A percentile compares a stretch with the other conserved stretches of the same genome.
phyloP scores from a whole-genome alignment of 2,329 filamentous ascomycete genomes.

The Stagonosporopsis cucurbitacearum region DNA sequence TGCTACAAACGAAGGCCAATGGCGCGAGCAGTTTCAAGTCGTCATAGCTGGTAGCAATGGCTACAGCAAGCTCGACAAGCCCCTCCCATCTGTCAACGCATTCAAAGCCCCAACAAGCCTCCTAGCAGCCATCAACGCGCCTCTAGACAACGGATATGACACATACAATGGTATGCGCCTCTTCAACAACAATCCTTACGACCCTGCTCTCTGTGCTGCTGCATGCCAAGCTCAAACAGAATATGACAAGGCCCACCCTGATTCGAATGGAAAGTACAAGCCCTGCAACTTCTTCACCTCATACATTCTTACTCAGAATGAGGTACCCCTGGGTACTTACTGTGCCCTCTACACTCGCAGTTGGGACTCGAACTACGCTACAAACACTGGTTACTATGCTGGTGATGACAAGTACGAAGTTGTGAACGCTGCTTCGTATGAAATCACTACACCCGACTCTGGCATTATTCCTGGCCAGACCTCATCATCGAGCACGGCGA shows the following conservation, averaged over 20 bases:
- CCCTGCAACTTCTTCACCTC: conserved; percentile 44
- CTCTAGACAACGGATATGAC: conserved; percentile 4
- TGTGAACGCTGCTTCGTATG: no score
- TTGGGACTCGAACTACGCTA: conserved; percentile 16
- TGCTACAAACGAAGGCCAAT: neutral
- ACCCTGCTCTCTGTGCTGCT: neutral
- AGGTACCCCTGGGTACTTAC: conserved; percentile 37
- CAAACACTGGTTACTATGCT: conserved; percentile 5
- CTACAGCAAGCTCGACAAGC: no score
- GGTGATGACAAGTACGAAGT: no score
- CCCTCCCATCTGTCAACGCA: no score
- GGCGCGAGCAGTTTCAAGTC: conserved; percentile 8
- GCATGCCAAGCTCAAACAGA: conserved; percentile 2
- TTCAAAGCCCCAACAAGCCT: neutral
- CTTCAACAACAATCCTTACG: neutral
- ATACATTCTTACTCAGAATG: conserved; percentile 40
- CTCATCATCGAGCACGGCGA: no score
- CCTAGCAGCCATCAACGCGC: conserved; percentile 6
- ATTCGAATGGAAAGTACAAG: neutral
- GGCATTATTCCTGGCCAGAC: no score
- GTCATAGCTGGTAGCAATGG: conserved; percentile 4
- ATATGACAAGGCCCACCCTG: conserved; percentile 7
- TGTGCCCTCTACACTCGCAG: conserved; percentile 28
- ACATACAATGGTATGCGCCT: conserved; percentile 7
- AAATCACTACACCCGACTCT: no score